Evolutionary conservation across 345 rosid genomes (phyloP).

Genomic region (Hypericum perforatum): DNA sequence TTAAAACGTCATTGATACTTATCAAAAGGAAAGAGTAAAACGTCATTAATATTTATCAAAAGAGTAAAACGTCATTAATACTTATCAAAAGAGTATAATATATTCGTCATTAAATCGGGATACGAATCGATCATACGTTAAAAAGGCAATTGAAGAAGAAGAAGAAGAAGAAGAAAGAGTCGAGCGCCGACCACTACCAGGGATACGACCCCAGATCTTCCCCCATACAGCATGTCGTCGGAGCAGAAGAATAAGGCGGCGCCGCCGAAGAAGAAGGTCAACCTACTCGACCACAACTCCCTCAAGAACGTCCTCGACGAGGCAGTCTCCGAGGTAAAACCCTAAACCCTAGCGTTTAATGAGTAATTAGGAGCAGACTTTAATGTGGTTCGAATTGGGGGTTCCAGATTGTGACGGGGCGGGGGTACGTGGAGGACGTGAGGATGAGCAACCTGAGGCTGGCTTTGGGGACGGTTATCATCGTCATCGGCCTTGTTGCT

Average conservation of each 20-base stretch:
- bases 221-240: background rate
- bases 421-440: constrained; percentile 80
- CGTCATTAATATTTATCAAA: no score
- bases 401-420: constrained; percentile 62
- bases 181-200: no score
- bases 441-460: constrained; percentile 72
- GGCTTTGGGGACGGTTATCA: constrained; percentile 56
- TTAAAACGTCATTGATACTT: no score
- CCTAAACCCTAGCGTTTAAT: background rate
- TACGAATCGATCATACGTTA: no score
- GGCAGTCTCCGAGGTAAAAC: constrained; percentile 65
- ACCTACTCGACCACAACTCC: constrained; percentile 87
- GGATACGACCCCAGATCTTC: no score
- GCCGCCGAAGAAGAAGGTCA: constrained; percentile 74
- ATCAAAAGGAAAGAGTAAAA: no score
- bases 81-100: no score
- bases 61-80: no score
- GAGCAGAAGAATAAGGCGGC: constrained; percentile 29
- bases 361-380: no score
- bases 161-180: no score
- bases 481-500: constrained; percentile 72
- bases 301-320: constrained; percentile 94
- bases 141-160: no score
- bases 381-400: background rate
- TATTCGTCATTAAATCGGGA: no score